Percentiles rank a stretch among this genome's conserved stretches.
Conservation (phyloP, 495 filamentous ascomycete genomes). For the Talaromyces nanjingensis region DNA sequence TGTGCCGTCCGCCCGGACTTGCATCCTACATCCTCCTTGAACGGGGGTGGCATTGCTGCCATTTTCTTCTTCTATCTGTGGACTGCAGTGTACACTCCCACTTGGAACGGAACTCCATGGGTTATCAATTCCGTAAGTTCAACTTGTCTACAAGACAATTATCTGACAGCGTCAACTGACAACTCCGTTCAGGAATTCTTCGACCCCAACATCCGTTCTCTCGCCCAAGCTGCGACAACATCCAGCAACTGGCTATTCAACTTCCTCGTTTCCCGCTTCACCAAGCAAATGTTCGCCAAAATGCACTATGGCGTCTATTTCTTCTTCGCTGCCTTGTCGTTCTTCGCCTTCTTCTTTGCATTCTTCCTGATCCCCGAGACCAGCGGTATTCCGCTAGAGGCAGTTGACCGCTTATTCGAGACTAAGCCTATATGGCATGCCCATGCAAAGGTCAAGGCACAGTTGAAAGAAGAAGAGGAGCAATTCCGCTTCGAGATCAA, state of each 20-base stretch:
- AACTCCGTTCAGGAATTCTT: slow-evolving; percentile 43
- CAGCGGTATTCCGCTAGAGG: slow-evolving; percentile 47
- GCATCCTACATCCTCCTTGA: slow-evolving; percentile 31
- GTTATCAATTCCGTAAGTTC: slow-evolving; percentile 49
- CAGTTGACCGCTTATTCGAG: slow-evolving; percentile 52
- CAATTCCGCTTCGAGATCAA: neutral
- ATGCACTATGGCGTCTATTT: slow-evolving; percentile 73
- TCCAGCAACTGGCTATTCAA: slow-evolving; percentile 73
- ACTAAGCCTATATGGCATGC: slow-evolving; percentile 48
- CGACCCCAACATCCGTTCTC: slow-evolving; percentile 53
- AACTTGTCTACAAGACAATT: neutral
- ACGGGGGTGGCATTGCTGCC: slow-evolving; percentile 56
- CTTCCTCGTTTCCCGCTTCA: slow-evolving; percentile 67
- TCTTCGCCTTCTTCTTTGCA: slow-evolving; percentile 65
- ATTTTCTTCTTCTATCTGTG: slow-evolving; percentile 78
- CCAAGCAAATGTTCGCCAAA: slow-evolving; percentile 65
- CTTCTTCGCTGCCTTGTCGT: slow-evolving; percentile 55
- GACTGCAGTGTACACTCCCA: slow-evolving; percentile 70
- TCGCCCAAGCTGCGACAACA: slow-evolving; percentile 62
- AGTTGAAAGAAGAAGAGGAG: neutral
- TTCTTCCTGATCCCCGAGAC: slow-evolving; percentile 65
- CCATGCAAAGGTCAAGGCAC: slow-evolving; percentile 20
- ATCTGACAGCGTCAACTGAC: slow-evolving; percentile 1
- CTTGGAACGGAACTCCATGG: slow-evolving; percentile 70
- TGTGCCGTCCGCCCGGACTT: slow-evolving; percentile 50